These are phyloP conservation scores for Colletotrichum musicola DNA, from an alignment of 2,329 filamentous ascomycete species.

Conservation along the genomic window DNA sequence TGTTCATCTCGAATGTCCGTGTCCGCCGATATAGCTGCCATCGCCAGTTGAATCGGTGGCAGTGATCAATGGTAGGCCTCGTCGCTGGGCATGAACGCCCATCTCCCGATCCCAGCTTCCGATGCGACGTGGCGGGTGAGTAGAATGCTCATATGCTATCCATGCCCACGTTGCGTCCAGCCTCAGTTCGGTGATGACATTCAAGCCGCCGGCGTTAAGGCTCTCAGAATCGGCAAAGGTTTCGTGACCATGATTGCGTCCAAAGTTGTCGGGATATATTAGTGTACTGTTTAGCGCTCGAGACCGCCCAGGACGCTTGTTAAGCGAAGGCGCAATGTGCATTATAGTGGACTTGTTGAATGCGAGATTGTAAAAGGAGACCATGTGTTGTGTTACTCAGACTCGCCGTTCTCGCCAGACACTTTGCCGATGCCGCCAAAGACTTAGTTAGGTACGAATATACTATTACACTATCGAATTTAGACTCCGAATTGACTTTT, in stretches of 20 bases:
- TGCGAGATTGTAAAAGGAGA: too few relatives aligned
- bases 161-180: neutral
- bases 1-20: neutral
- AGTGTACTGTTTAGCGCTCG: neutral
- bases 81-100: neutral
- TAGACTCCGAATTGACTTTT: neutral
- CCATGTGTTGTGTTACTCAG: too few relatives aligned
- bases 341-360: too few relatives aligned
- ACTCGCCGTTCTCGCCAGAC: too few relatives aligned
- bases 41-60: neutral
- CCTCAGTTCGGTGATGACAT: conserved; percentile 1
- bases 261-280: neutral
- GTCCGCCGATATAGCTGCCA: neutral
- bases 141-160: neutral
- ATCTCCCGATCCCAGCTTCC: conserved; percentile 14
- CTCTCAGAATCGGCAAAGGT: neutral
- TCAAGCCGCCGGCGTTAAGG: neutral
- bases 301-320: too few relatives aligned
- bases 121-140: conserved; percentile 5
- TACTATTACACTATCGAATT: neutral
- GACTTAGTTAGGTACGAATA: neutral
- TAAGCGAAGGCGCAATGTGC: too few relatives aligned
- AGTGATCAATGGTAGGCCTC: neutral
- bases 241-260: neutral
- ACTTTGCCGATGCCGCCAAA: too few relatives aligned